Evolutionary conservation across 2,329 filamentous ascomycete genomes (phyloP).

Genomic region (Colletotrichum truncatum): DNA sequence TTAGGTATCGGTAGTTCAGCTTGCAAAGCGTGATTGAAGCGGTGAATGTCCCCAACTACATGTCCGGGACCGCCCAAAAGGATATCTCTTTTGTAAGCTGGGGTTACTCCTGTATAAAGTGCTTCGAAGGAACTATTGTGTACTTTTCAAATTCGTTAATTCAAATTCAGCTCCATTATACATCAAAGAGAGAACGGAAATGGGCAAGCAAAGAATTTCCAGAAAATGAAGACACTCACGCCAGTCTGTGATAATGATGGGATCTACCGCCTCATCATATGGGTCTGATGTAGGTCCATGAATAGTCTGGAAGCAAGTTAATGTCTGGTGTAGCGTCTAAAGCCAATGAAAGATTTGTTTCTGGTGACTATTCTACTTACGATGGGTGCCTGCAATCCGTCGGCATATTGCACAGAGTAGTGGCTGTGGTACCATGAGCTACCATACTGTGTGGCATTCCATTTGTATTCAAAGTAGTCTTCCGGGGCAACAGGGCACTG

Average conservation of each 20-base stretch:
- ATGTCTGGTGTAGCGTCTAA: too few species aligned
- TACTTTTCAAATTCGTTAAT: not conserved
- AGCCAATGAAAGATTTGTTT: not conserved
- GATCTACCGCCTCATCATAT: constrained; percentile 29
- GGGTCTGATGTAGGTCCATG: constrained; percentile 27
- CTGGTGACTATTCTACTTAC: constrained; percentile 37
- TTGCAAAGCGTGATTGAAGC: not conserved
- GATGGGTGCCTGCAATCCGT: constrained; percentile 64
- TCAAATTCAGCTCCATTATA: not conserved
- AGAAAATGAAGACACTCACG: too few species aligned
- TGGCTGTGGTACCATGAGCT: constrained; percentile 52
- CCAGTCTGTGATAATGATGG: constrained; percentile 31
- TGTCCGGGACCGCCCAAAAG: not conserved
- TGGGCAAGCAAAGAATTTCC: not conserved
- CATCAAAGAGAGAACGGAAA: not conserved
- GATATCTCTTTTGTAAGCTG: not conserved
- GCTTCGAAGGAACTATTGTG: constrained; percentile 6
- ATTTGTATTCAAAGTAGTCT: constrained; percentile 30
- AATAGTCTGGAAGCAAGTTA: constrained; percentile 19
- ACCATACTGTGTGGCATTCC: constrained; percentile 48
- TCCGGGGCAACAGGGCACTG: constrained; percentile 67
- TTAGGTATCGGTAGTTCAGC: not conserved
- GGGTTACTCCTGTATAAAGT: not conserved
- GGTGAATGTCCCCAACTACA: not conserved
- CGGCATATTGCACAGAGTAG: constrained; percentile 52